phyloP scores from a whole-genome alignment of 2,329 filamentous ascomycete genomes.

The Calonectria crousiana region DNA sequence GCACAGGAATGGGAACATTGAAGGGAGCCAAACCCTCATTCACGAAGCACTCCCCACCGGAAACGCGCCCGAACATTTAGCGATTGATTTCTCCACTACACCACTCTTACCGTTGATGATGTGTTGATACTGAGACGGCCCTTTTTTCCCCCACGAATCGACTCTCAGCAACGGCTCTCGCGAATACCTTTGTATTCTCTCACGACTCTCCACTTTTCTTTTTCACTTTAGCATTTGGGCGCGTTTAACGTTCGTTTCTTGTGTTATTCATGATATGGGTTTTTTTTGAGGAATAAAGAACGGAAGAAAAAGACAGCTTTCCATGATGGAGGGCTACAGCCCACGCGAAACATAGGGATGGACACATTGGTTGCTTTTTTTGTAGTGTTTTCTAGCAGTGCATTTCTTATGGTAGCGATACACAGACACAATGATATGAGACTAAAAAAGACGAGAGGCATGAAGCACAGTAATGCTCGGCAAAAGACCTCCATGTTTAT shows the following conservation, averaged over 20 bases:
- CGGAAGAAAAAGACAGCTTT: conserved; percentile 22
- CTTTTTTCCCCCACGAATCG: not conserved
- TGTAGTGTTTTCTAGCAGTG: conserved; percentile 15
- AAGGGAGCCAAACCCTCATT: conserved; percentile 23
- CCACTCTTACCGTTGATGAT: not conserved
- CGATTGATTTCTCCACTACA: not conserved
- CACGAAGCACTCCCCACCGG: conserved; percentile 16
- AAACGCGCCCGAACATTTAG: conserved; percentile 33
- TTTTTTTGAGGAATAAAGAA: conserved; percentile 16
- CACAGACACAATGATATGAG: conserved; percentile 20
- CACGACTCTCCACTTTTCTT: conserved; percentile 29
- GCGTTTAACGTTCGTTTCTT: conserved; percentile 31
- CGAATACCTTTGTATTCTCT: conserved; percentile 26
- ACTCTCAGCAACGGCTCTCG: conserved; percentile 25
- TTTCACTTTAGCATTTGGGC: conserved; percentile 6
- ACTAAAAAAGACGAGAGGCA: conserved; percentile 18
- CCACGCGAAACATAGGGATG: conserved; percentile 22
- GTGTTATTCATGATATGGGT: conserved; percentile 27
- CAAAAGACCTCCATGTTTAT: conserved; percentile 1
- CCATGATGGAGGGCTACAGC: conserved; percentile 21
- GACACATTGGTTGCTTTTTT: conserved; percentile 14
- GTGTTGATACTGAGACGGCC: not conserved
- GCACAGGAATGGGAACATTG: conserved; percentile 30
- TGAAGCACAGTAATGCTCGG: conserved; percentile 8
- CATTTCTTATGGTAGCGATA: conserved; percentile 23